These are phyloP conservation scores for Cyclostephanos invisitatus DNA, from an alignment of 108 stramenopile species.

Conservation along the genomic window DNA sequence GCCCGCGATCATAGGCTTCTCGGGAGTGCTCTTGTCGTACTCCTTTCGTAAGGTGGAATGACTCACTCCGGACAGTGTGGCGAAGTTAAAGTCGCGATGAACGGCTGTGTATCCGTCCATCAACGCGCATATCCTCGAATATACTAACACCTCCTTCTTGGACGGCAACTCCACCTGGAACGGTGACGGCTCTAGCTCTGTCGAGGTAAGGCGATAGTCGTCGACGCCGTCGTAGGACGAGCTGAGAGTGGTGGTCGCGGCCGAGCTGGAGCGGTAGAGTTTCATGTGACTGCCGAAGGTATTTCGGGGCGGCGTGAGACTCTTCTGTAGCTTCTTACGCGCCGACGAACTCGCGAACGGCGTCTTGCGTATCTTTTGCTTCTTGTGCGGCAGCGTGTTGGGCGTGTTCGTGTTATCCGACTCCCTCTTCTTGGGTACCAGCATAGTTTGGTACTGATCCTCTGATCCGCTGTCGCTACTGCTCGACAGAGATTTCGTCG, in stretches of 20 bases:
- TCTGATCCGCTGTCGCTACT: neutral
- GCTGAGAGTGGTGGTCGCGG: neutral
- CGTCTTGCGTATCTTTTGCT: constrained; percentile 1
- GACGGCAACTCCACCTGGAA: constrained; percentile 74
- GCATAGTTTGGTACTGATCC: no score
- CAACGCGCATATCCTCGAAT: constrained; percentile 53
- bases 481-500: neutral
- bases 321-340: constrained; percentile 36
- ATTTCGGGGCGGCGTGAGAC: constrained; percentile 39
- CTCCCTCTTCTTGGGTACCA: neutral
- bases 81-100: constrained; percentile 70
- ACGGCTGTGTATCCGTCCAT: constrained; percentile 61
- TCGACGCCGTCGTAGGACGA: constrained; percentile 30
- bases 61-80: constrained; percentile 45
- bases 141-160: constrained; percentile 46
- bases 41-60: constrained; percentile 38
- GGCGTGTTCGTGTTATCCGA: constrained; percentile 11
- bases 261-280: neutral
- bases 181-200: constrained; percentile 60
- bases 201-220: constrained; percentile 37
- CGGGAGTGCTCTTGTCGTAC: constrained; percentile 30
- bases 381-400: constrained; percentile 15
- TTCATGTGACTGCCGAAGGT: constrained; percentile 32
- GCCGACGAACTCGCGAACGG: constrained; percentile 7
- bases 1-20: constrained; percentile 34